Conservation (phyloP, 75 land plant species). For the Chamaecyparis obtusa region DNA sequence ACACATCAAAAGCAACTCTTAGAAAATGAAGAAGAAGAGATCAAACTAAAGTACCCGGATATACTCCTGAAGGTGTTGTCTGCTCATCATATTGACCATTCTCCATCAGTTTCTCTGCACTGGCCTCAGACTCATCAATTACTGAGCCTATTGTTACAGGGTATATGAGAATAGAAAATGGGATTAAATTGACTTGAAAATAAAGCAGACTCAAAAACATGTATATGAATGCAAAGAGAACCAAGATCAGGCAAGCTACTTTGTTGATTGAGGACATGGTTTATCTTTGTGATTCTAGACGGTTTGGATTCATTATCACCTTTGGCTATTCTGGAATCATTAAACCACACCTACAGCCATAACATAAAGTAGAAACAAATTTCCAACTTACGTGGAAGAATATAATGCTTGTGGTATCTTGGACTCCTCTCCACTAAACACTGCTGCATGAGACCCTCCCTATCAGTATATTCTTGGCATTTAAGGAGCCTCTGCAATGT, state of each 20-base stretch:
- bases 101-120: neutral
- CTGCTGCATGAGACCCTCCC: slow-evolving; percentile 65
- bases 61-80: neutral
- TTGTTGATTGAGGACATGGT: neutral
- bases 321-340: neutral
- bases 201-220: neutral
- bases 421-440: slow-evolving; percentile 49
- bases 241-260: neutral
- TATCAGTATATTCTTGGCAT: slow-evolving; percentile 60
- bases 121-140: slow-evolving; percentile 6
- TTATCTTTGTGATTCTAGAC: neutral
- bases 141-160: neutral
- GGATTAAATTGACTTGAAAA: neutral
- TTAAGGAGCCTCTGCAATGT: slow-evolving; percentile 44
- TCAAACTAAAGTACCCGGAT: neutral
- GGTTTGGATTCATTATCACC: slow-evolving; percentile 2
- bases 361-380: neutral
- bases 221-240: neutral
- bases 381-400: slow-evolving; percentile 53
- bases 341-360: neutral
- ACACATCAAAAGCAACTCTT: slow-evolving; percentile 4
- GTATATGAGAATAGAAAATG: neutral
- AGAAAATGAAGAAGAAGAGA: neutral
- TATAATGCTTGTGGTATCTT: slow-evolving; percentile 63
- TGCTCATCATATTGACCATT: neutral